These are phyloP conservation scores for Xylaria sp. DNA, from an alignment of 2,329 filamentous ascomycete species.

Conservation along the genomic window DNA sequence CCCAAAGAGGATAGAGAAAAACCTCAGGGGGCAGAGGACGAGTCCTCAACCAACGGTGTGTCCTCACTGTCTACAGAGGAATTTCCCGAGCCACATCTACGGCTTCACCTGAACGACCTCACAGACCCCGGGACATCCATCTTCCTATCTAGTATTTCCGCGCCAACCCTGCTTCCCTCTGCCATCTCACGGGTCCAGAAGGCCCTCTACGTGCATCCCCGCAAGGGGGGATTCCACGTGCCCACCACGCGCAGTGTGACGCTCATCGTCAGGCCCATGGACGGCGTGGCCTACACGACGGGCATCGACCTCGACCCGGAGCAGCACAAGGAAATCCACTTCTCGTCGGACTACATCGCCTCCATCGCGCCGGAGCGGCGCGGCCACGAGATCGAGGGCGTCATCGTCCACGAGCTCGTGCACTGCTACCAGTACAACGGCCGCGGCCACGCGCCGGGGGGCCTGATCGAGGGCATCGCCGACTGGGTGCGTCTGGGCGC, in stretches of 20 bases:
- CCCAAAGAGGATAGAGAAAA: conserved; percentile 7
- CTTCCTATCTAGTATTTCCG: conserved; percentile 76
- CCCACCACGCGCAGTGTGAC: conserved; percentile 86
- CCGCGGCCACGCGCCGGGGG: conserved; percentile 70
- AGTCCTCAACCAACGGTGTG: not conserved
- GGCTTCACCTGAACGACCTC: conserved; percentile 69
- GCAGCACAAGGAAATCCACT: conserved; percentile 93
- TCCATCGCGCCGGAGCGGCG: conserved; percentile 55
- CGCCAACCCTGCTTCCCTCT: conserved; percentile 68
- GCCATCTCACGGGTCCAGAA: conserved; percentile 76
- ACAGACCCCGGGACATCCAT: conserved; percentile 68
- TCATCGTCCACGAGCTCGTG: conserved; percentile 91
- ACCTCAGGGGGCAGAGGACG: not conserved
- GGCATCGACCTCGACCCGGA: conserved; percentile 76
- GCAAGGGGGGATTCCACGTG: conserved; percentile 42
- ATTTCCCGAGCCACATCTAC: conserved; percentile 65
- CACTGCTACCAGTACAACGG: conserved; percentile 92
- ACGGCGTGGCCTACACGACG: conserved; percentile 89
- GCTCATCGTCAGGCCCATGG: conserved; percentile 80
- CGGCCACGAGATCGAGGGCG: conserved; percentile 77
- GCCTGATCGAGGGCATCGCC: conserved; percentile 89
- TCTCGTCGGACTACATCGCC: conserved; percentile 80
- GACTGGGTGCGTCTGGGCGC: conserved; percentile 89
- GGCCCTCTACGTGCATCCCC: conserved; percentile 71
- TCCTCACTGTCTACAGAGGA: conserved; percentile 24